Base-by-base conservation (phyloP, 2,329 filamentous ascomycete genomes). In the Alternaria sp. region DNA sequence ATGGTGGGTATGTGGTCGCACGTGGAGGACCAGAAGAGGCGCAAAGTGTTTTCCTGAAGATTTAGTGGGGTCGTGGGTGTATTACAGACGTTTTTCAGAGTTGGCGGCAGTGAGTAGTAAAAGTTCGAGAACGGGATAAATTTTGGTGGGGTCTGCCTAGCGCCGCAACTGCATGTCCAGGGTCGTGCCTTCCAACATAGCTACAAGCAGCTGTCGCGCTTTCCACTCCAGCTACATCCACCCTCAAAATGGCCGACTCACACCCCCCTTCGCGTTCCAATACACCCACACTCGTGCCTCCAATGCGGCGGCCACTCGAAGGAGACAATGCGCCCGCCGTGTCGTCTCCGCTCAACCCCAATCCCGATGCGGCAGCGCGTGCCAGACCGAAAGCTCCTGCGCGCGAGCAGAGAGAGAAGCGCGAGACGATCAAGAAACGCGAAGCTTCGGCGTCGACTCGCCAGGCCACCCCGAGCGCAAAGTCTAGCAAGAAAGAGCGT, bases 291-390 rank as follows among this genome's bases (percentile, higher is more conserved):
- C 64, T 75, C 21, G 72, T 74, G 28, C 75, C 75, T 23, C 88
- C 89, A 4, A 86, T 90, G 75, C 92, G 92, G 73, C 88, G 90
- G 63, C 82, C 84, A 21, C 84, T 91, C 28, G 90, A 92, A 64
- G 90, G 92, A 71, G 88, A 88, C 75, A 89, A 94, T 78, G 86
- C 86, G 64, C 91, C 92, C 5, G 85, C 89, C 12, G 85, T 93
- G 2, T 88, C 91, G 3, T 94, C 92, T 11, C 91, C 91, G 26
- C 86, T 94, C 65, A 94, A 94, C 71, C 84, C 86, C 63, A 87
- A 83, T 82, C 84, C 85, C 66, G 87, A 83, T 84, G 37, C 70
- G 14, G 73, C 75, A 20, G 69, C 75, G 57, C 79, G 87, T 25
- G 80, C 82, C 25, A 80, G 84, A 5, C 77, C 81, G 7, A 74